Evolutionary conservation across 208 protist genomes (phyloP).

Genomic region (Leishmania major): DNA sequence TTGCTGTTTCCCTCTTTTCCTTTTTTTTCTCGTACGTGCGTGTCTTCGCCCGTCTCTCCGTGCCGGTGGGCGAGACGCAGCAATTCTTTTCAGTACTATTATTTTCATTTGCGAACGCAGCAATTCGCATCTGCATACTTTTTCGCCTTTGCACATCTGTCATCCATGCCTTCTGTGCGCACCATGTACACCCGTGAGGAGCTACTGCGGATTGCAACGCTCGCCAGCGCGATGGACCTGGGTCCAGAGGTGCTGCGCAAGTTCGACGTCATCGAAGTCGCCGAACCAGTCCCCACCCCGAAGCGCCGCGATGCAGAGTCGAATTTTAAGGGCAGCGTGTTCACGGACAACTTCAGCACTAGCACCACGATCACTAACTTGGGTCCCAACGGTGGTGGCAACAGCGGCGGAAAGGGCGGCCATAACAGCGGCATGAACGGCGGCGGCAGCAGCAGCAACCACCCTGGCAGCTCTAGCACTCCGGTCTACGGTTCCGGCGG

Average conservation of each 20-base stretch:
- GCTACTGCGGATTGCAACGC: conserved; percentile 50
- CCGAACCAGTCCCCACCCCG: conserved; percentile 29
- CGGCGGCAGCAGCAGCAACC: conserved; percentile 15
- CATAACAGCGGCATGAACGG: conserved; percentile 18
- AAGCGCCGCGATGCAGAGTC: conserved; percentile 41
- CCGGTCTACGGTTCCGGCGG: conserved; percentile 10
- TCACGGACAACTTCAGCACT: conserved; percentile 8
- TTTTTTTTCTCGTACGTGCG: not conserved
- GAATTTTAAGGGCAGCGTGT: conserved; percentile 2
- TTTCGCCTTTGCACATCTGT: not conserved
- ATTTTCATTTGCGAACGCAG: not conserved
- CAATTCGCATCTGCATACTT: not conserved
- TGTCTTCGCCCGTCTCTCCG: not conserved
- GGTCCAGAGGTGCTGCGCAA: conserved; percentile 44
- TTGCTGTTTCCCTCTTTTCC: not conserved
- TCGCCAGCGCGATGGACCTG: conserved; percentile 36
- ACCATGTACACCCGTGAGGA: conserved; percentile 63
- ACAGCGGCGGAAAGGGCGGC: not conserved
- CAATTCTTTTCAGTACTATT: not conserved
- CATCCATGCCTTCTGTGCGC: conserved; percentile 24
- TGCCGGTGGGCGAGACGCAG: not conserved
- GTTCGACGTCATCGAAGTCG: conserved; percentile 74
- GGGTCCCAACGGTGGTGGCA: not conserved
- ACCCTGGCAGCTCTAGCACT: conserved; percentile 8
- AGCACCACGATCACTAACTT: not conserved